These are phyloP conservation scores for Scedosporium minutisporum DNA, from an alignment of 2,329 filamentous ascomycete species.

Conservation along the genomic window DNA sequence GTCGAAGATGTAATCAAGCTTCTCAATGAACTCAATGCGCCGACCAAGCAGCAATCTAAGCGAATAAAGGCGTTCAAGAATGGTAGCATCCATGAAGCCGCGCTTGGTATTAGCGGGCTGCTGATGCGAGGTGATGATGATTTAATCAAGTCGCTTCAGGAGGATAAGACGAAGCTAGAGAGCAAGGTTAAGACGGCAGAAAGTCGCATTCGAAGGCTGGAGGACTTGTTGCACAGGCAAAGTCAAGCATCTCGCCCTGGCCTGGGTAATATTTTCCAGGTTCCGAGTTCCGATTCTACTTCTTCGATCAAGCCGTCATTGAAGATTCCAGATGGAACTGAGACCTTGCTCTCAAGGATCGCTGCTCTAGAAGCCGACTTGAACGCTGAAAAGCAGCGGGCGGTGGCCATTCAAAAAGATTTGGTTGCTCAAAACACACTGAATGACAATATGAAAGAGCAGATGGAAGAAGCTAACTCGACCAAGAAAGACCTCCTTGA, in stretches of 20 bases:
- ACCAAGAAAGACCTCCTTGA: constrained; percentile 90
- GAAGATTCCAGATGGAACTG: constrained; percentile 29
- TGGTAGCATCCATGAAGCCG: constrained; percentile 87
- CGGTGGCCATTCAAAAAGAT: constrained; percentile 60
- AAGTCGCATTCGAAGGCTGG: constrained; percentile 80
- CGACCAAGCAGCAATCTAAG: constrained; percentile 78
- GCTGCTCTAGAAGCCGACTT: constrained; percentile 70
- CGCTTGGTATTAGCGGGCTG: constrained; percentile 75
- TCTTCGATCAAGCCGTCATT: background rate
- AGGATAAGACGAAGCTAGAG: constrained; percentile 69
- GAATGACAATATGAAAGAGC: constrained; percentile 53
- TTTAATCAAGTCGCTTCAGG: constrained; percentile 63
- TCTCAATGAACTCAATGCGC: constrained; percentile 67
- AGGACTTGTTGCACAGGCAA: constrained; percentile 86
- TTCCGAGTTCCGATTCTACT: constrained; percentile 24
- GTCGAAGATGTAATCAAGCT: constrained; percentile 66
- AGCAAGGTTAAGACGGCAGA: constrained; percentile 72
- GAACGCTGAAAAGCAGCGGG: constrained; percentile 58
- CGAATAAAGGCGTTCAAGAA: constrained; percentile 92
- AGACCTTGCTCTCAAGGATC: constrained; percentile 37
- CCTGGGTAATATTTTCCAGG: constrained; percentile 46
- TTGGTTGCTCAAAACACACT: constrained; percentile 46
- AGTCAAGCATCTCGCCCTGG: constrained; percentile 46
- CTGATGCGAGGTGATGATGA: constrained; percentile 84
- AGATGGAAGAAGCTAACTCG: constrained; percentile 76